phyloP scores from a whole-genome alignment of 2,329 filamentous ascomycete species.

The Epichloe gansuensis region DNA sequence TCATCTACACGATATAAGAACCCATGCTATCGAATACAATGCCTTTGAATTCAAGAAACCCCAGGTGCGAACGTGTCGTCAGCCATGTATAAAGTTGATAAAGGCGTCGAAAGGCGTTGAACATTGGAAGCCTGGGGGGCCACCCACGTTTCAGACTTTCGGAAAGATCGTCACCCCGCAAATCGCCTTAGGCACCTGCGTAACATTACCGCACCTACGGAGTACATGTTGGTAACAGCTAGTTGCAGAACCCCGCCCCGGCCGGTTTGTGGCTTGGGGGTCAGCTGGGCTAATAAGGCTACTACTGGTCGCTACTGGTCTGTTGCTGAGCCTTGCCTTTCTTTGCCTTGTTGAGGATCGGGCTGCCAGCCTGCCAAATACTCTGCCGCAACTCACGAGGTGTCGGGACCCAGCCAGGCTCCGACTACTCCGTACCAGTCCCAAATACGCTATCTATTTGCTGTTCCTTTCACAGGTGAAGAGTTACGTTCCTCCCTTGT shows the following conservation, averaged over 20 bases:
- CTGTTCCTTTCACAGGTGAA: not conserved
- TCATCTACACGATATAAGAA: not conserved
- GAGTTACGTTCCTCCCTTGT: not conserved
- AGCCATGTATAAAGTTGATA: not conserved
- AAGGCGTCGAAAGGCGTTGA: not conserved
- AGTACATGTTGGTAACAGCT: not conserved
- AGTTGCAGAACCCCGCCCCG: conserved; percentile 7
- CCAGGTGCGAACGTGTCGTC: not conserved
- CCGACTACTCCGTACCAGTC: too few species aligned
- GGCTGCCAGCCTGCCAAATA: too few species aligned
- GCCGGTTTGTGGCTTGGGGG: conserved; percentile 7
- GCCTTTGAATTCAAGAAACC: too few species aligned
- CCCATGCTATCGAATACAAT: too few species aligned
- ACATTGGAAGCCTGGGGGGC: not conserved
- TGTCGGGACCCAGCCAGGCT: too few species aligned
- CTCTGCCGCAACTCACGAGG: too few species aligned
- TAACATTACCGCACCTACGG: too few species aligned
- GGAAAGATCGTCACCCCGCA: conserved; percentile 6
- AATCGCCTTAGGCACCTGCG: not conserved
- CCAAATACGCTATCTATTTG: not conserved
- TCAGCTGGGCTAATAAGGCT: conserved; percentile 3
- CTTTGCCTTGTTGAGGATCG: not conserved
- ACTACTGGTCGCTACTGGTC: not conserved
- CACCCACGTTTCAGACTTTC: not conserved
- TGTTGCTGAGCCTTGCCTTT: not conserved